Evolutionary conservation across 305 asterid species (phyloP), one percentile per base, ranked within the genome.

Genomic region (Andrographis paniculata): DNA sequence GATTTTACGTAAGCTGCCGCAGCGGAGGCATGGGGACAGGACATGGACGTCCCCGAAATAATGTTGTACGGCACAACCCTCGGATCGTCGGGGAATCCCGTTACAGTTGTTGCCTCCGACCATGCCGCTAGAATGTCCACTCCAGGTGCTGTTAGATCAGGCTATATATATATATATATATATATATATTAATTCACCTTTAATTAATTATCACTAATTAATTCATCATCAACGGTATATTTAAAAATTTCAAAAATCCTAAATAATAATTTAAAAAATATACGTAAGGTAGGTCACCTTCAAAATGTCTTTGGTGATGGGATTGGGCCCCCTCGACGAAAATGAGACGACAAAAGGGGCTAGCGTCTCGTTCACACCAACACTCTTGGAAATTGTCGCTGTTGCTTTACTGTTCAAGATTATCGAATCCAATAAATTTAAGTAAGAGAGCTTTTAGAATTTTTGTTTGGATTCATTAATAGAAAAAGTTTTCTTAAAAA

Each of bases 111-210:
- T 2, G 62, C 73, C 36, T 48, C 70, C 0, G 92, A 67, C 87
- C 92, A 80, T 3, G 87, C 86, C n/a, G 87, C 92, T n/a, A 80
- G 59, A 27, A 80, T 80, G 64, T 77, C 78, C 28, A 72, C 77
- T 41, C 92, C 87, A 0, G 87, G 92, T 12, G 92, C 92, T 24
- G 61, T 69, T 16, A 80, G 44, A 64, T 80, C 92, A n/a, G 87
- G 92, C 92, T 80, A 50, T 17, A 33, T 3, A 20, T 17, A 11
- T 14, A 17, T 12, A 20, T 0, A 13, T n/a, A n/a, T n/a, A n/a
- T n/a, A n/a, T n/a, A n/a, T n/a, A n/a, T n/a, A n/a, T n/a, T n/a
- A n/a, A n/a, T n/a, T n/a, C n/a, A n/a, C n/a, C n/a, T n/a, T n/a
- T n/a, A n/a, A n/a, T n/a, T n/a, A n/a, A n/a, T n/a, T n/a, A n/a